phyloP scores from a whole-genome alignment of 176 grass and related monocot genomes.

The Zoysia pacifica region DNA sequence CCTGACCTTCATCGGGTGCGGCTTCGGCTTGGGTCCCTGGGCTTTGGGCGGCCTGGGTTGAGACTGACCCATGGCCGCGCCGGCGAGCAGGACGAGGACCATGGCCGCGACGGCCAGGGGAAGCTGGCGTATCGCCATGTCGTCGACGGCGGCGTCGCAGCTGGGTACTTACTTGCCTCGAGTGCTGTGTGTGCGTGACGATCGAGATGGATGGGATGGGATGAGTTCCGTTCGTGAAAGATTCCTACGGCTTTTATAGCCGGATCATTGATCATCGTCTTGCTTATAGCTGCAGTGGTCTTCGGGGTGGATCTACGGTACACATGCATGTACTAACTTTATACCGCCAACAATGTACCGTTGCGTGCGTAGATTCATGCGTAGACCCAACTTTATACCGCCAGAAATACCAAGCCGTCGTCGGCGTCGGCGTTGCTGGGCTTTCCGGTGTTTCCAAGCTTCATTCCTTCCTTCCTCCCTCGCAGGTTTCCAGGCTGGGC shows the following conservation, averaged over 20 bases:
- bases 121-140: neutral
- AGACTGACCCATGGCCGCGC: neutral
- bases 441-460: neutral
- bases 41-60: neutral
- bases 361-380: neutral
- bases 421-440: neutral
- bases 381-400: neutral
- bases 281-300: neutral
- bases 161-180: no score
- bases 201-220: neutral
- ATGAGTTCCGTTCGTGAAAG: neutral
- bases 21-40: neutral
- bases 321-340: neutral
- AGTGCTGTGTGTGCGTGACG: neutral
- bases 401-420: neutral
- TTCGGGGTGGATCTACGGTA: neutral
- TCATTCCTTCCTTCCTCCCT: neutral
- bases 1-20: conserved; percentile 30
- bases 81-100: conserved; percentile 5
- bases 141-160: no score
- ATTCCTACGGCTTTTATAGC: neutral
- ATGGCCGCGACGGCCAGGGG: neutral
- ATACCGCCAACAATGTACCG: neutral
- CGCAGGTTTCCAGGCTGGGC: neutral
- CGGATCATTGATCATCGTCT: neutral